Percentiles rank a stretch among this genome's conserved stretches.
phyloP scores from a whole-genome alignment of 108 stramenopile genomes.

The Discostella pseudostelligera region DNA sequence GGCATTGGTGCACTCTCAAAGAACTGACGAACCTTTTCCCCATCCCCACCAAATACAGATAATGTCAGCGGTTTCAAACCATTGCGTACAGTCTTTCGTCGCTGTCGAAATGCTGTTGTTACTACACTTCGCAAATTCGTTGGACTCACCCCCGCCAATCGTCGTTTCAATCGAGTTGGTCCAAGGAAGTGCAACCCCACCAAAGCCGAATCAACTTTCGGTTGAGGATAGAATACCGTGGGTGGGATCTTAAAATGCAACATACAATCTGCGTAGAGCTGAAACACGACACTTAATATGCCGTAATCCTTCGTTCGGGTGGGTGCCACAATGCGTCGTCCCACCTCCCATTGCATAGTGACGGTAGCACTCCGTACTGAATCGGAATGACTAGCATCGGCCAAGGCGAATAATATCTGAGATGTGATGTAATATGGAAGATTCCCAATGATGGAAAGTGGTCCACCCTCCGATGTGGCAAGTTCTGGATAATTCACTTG shows the following conservation, averaged over 20 bases:
- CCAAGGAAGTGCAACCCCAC: conserved; percentile 90
- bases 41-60: conserved; percentile 41
- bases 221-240: conserved; percentile 96
- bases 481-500: conserved; percentile 85
- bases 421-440: conserved; percentile 97
- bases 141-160: conserved; percentile 82
- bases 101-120: conserved; percentile 89
- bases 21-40: conserved; percentile 40
- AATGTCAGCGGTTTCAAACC: conserved; percentile 76
- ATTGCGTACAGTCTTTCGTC: conserved; percentile 94
- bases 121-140: conserved; percentile 79
- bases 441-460: conserved; percentile 91
- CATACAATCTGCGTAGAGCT: conserved; percentile 71
- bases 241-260: conserved; percentile 96
- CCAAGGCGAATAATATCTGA: conserved; percentile 94
- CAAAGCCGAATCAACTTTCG: conserved; percentile 94
- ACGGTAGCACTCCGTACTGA: conserved; percentile 89
- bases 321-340: conserved; percentile 83
- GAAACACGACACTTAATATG: conserved; percentile 94
- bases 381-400: conserved; percentile 88
- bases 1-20: conserved; percentile 57
- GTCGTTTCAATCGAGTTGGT: conserved; percentile 46
- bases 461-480: conserved; percentile 71
- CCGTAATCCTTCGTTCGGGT: conserved; percentile 89
- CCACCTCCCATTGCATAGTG: conserved; percentile 98